Percentiles rank a stretch among this genome's conserved stretches.
These are phyloP conservation scores for Nakazawaea holstii DNA, from an alignment of 805 yeast genomes.

Conservation along the genomic window DNA sequence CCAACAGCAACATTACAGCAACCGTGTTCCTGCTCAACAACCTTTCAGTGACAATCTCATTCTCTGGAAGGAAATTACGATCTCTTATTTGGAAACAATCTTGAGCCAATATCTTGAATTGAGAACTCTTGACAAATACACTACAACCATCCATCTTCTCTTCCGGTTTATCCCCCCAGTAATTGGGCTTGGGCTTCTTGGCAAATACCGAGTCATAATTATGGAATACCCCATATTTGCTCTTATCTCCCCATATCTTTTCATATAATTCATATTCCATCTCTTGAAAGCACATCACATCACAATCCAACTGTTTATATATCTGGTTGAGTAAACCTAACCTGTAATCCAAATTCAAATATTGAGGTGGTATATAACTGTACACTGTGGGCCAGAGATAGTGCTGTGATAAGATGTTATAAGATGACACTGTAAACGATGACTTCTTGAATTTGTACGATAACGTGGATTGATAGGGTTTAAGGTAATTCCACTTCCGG, in stretches of 20 bases:
- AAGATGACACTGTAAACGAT: conserved; percentile 26
- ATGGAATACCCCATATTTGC: conserved; percentile 15
- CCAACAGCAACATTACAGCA: conserved; percentile 42
- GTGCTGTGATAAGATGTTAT: conserved; percentile 32
- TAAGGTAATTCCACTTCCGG: conserved; percentile 9
- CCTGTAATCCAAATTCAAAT: conserved; percentile 23
- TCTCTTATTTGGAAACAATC: conserved; percentile 23
- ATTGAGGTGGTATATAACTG: conserved; percentile 40
- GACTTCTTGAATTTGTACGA: conserved; percentile 4
- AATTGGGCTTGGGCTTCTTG: conserved; percentile 44
- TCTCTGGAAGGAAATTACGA: conserved; percentile 23
- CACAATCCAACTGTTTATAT: conserved; percentile 33
- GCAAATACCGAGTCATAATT: conserved; percentile 44
- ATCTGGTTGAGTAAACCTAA: conserved; percentile 43
- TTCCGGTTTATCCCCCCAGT: conserved; percentile 40
- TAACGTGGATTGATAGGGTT: conserved; percentile 6
- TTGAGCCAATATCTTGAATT: conserved; percentile 36
- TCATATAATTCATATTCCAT: conserved; percentile 38
- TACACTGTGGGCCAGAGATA: conserved; percentile 59
- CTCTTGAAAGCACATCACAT: conserved; percentile 58
- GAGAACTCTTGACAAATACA: conserved; percentile 41
- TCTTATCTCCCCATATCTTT: conserved; percentile 30
- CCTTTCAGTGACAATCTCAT: conserved; percentile 28
- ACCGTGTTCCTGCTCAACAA: conserved; percentile 49
- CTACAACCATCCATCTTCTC: conserved; percentile 58